These are phyloP conservation scores for Calonectria hongkongensis DNA, from an alignment of 2,329 filamentous ascomycete genomes.

Conservation along the genomic window DNA sequence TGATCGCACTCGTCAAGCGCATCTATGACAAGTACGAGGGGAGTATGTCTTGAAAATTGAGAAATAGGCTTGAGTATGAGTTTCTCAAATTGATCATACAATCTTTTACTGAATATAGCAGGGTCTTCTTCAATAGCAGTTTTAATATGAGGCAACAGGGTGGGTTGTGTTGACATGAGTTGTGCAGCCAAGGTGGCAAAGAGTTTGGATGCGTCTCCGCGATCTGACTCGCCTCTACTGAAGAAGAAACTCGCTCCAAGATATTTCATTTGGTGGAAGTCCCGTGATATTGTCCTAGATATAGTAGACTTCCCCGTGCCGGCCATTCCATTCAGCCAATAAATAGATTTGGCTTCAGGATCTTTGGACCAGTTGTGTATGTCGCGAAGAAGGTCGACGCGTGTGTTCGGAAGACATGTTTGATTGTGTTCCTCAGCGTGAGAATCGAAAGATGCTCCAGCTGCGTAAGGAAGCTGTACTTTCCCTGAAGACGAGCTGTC, in stretches of 20 bases:
- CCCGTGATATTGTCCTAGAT: conserved; percentile 61
- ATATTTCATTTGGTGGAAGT: neutral
- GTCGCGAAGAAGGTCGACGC: neutral
- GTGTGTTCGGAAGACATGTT: neutral
- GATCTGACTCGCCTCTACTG: conserved; percentile 63
- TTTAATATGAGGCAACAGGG: neutral
- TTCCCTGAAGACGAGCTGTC: too few relatives aligned
- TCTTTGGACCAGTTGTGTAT: neutral
- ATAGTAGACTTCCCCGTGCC: conserved; percentile 27
- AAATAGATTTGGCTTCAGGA: neutral
- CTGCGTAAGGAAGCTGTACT: neutral
- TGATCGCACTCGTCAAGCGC: conserved; percentile 54
- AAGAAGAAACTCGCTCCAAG: conserved; percentile 43
- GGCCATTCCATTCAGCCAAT: conserved; percentile 9
- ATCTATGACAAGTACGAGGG: conserved; percentile 60
- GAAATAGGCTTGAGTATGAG: conserved; percentile 56
- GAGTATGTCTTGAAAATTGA: neutral
- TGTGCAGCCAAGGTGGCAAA: conserved; percentile 57
- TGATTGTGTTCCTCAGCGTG: neutral
- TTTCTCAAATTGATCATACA: conserved; percentile 63
- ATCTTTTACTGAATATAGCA: conserved; percentile 41
- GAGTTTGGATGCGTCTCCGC: conserved; percentile 59
- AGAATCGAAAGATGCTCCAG: neutral
- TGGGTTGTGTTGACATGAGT: neutral
- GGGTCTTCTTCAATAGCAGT: neutral